Base-by-base conservation (phyloP, 352 stramenopile species). In the Poterioochromonas sp. region DNA sequence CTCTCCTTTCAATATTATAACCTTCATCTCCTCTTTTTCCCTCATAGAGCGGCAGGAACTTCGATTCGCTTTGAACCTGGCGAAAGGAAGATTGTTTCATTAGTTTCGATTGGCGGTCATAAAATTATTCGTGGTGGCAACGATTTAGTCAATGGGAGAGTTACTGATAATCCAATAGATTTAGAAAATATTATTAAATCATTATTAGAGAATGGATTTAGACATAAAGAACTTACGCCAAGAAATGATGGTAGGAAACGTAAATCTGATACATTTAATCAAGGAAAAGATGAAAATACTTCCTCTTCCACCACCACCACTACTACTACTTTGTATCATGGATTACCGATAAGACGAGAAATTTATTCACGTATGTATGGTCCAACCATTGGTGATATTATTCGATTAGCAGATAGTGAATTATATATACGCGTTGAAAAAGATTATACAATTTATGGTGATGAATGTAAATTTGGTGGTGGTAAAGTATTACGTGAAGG, bases 381-480 rank as follows among this genome's bases (percentile, higher is more conserved):
- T 0, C 81, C 82, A 18, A 98, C 93, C 5, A 90, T 84, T 0
- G 93, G 93, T n/a, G 94, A 98, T 82, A 81, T 89, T 26, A 85
- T 98, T 15, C 87, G 90, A 5, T 87, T 98, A 26, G 94, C 93
- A 44, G 93, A 98, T 83, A 97, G 92, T 71, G 85, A 88, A 35
- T 84, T 98, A 35, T 91, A 90, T 47, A 86, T 97, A 49, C 79
- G 85, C 2, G 90, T 98, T 18, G 91, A 98, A 84, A 85, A 88
- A 39, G 92, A 97, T 84, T 85, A 89, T 73, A 94, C 90, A 20
- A 79, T 70, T 34, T 94, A 92, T 79, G 89, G 88, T 22, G 90
- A 93, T 65, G 90, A 94, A 85, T 93, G 88, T 83, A 97, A 97
- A 85, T 98, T 98, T 86, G 94, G 94, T 65, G 94, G 93, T 49